A percentile compares a stretch with the other conserved stretches of the same genome.
Conservation (phyloP, 257 asterid species). For the Plantago major region DNA sequence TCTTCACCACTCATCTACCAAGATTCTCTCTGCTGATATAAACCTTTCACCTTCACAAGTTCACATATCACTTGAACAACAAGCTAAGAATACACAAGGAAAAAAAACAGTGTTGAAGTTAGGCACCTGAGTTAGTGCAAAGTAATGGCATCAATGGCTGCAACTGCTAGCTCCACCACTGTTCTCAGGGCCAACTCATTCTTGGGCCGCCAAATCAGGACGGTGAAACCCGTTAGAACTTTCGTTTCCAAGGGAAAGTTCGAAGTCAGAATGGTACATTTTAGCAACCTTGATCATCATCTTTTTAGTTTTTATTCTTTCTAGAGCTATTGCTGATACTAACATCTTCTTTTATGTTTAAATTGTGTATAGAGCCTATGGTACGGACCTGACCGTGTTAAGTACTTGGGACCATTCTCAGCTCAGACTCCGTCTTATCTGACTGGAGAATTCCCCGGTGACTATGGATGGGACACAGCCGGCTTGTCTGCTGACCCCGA, state of each 20-base stretch:
- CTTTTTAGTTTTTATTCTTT: no score
- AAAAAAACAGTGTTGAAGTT: not conserved
- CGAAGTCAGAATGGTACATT: slow-evolving; percentile 55
- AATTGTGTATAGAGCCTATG: slow-evolving; percentile 43
- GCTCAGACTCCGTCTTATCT: slow-evolving; percentile 87
- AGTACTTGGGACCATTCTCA: slow-evolving; percentile 87
- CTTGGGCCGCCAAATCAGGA: slow-evolving; percentile 71
- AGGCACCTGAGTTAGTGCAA: not conserved
- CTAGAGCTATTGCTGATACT: no score
- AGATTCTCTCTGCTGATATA: slow-evolving; percentile 20
- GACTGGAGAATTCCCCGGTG: slow-evolving; percentile 82
- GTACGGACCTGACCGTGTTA: slow-evolving; percentile 83
- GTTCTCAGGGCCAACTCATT: slow-evolving; percentile 65
- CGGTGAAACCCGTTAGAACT: slow-evolving; percentile 53
- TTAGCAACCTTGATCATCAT: no score
- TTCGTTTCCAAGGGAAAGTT: slow-evolving; percentile 53
- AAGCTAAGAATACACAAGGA: not conserved
- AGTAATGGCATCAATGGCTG: slow-evolving; percentile 59
- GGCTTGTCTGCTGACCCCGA: slow-evolving; percentile 87
- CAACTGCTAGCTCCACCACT: slow-evolving; percentile 50
- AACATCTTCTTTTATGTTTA: not conserved
- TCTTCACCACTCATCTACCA: slow-evolving; percentile 35
- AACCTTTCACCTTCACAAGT: slow-evolving; percentile 17
- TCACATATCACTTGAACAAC: not conserved
- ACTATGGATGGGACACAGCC: slow-evolving; percentile 92